Conservation (phyloP, 225 moss, liverwort and hornwort genomes). For the Bryoerythrophyllum caledonicum region DNA sequence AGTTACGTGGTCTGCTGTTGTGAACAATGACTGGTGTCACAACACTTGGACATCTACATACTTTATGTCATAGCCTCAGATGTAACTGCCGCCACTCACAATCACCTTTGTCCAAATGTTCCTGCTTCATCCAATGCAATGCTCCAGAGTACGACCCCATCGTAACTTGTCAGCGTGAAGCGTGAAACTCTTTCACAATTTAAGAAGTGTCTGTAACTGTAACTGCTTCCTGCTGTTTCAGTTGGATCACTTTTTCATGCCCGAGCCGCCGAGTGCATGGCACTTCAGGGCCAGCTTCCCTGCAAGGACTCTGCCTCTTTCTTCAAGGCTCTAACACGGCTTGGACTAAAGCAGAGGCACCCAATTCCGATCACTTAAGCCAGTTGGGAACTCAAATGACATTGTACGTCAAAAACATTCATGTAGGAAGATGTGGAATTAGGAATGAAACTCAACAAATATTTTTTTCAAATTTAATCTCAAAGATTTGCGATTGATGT, state of each 20-base stretch:
- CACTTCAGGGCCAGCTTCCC: neutral
- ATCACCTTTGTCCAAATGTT: neutral
- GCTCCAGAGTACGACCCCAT: neutral
- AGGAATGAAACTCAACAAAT: too few species aligned
- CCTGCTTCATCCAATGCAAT: neutral
- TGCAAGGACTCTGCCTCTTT: neutral
- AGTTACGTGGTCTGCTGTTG: neutral
- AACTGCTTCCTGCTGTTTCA: neutral
- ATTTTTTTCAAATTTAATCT: too few species aligned
- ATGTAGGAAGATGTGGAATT: too few species aligned
- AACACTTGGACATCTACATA: neutral
- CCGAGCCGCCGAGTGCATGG: neutral
- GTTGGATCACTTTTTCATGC: neutral
- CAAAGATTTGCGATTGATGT: too few species aligned
- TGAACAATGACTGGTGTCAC: neutral
- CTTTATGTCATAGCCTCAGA: neutral
- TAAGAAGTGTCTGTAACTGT: constrained; percentile 5
- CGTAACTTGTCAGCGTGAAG: neutral
- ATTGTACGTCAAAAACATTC: too few species aligned
- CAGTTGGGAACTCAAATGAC: too few species aligned
- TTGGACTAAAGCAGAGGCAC: too few species aligned
- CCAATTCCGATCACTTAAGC: too few species aligned
- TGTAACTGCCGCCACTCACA: neutral
- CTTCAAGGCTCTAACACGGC: neutral
- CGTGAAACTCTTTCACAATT: too few species aligned